Base-by-base conservation (phyloP, 371 early-diverging fungal species). In the Mortierella sp. region DNA sequence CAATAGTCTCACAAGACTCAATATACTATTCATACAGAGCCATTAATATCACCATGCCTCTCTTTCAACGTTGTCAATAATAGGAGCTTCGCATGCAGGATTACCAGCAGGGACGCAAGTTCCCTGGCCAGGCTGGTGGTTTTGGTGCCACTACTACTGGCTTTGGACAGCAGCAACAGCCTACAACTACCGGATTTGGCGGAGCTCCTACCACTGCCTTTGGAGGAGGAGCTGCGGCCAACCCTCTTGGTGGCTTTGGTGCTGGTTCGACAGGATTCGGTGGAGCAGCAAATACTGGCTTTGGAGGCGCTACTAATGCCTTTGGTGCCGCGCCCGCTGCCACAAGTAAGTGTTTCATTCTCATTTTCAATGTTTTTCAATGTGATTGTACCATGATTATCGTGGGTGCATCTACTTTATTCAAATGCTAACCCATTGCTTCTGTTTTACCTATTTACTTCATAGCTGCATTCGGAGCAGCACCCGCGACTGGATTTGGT, bases 31-130 rank as follows among this genome's bases (percentile, higher is more conserved):
- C 38, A 72, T 1, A 45, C 28, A 60, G 9, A 11, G 44, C 21
- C 73, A 21, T 55, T 45, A n/a, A 73, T 31, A 34, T n/a, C 13
- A 50, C 50, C 16, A 14, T 50, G 50, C 50, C 50, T 50, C 2
- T 78, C 28, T 47, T 65, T 42, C 9, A 60, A 26, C 54, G 16
- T 34, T 0, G 48, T 74, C 45, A 6, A 44, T n/a, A 71, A 57
- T 80, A 94, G 93, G 99, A 99, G 89, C 94, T 99, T 70, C 93
- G 98, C 48, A 84, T 96, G 9, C 95, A 96, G 91, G 99, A 99
- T 87, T 99, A 99, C 79, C 87, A 90, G 72, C 94, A 96, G 82
- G 94, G 94, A 63, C 96, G 97, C 79, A 96, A 97, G 81, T 92
- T 88, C 19, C 90, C 94, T 9, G 88, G 84, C 0, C 80, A 79